Percentiles rank a stretch among this genome's conserved stretches.
Evolutionary conservation across 2,329 filamentous ascomycete genomes (phyloP).

Genomic region (Aspergillus fumigatus): DNA sequence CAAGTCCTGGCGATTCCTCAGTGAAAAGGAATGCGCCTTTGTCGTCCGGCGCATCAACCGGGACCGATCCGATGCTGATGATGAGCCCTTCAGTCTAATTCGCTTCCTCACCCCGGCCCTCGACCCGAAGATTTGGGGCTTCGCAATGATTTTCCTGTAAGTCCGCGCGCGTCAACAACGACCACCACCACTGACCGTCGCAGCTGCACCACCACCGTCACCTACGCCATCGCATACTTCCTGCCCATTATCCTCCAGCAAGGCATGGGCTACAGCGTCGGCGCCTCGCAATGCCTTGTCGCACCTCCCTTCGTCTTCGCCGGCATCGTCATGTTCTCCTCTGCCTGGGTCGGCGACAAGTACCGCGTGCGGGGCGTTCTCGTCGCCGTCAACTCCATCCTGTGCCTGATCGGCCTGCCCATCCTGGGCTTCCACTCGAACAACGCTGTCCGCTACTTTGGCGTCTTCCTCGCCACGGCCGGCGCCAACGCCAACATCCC

Average conservation of each 20-base stretch:
- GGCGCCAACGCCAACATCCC: conserved; percentile 75
- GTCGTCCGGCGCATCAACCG: conserved; percentile 49
- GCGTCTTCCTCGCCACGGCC: conserved; percentile 68
- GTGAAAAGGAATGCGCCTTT: conserved; percentile 42
- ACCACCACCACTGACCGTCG: background rate
- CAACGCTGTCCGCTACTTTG: conserved; percentile 63
- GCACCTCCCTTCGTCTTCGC: conserved; percentile 66
- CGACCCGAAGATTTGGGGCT: conserved; percentile 54
- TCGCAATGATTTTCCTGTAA: conserved; percentile 50
- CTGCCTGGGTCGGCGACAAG: conserved; percentile 63
- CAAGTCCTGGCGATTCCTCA: conserved; percentile 32
- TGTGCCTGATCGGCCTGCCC: conserved; percentile 65
- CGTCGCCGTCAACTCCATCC: conserved; percentile 60
- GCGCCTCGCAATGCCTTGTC: conserved; percentile 63
- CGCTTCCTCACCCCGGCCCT: conserved; percentile 46
- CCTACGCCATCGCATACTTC: conserved; percentile 74
- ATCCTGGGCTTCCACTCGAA: conserved; percentile 65
- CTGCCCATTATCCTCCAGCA: conserved; percentile 65
- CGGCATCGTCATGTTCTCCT: conserved; percentile 57
- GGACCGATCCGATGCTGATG: conserved; percentile 49
- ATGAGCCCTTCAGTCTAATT: conserved; percentile 44
- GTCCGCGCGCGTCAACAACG: conserved; percentile 18
- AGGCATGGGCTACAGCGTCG: conserved; percentile 61
- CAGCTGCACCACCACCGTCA: conserved; percentile 61
- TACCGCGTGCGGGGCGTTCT: conserved; percentile 63